Conservation (phyloP, 345 rosid species). For the Populus ilicifolia region DNA sequence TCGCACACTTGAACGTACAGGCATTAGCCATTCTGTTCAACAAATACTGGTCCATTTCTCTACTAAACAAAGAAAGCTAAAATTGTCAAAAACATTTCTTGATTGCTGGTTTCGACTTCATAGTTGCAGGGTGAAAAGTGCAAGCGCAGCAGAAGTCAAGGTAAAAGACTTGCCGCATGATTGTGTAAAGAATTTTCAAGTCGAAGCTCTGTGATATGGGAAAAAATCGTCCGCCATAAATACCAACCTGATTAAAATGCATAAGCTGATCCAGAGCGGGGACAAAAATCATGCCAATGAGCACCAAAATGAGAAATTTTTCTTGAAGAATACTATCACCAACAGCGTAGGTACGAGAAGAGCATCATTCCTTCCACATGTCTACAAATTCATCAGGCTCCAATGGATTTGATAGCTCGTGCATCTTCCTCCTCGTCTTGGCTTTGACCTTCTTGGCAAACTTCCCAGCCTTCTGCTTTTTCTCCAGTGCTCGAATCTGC, state of each 20-base stretch:
- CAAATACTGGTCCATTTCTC: background rate
- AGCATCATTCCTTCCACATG: slow-evolving; percentile 67
- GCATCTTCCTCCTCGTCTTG: slow-evolving; percentile 81
- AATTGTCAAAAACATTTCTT: background rate
- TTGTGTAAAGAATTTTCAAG: background rate
- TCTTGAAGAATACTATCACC: background rate
- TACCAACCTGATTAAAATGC: background rate
- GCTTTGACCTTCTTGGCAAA: slow-evolving; percentile 89
- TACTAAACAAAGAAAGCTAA: background rate
- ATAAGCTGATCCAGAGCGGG: background rate
- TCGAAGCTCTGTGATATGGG: background rate
- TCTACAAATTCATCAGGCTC: slow-evolving; percentile 90
- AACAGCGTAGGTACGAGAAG: background rate
- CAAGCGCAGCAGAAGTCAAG: background rate
- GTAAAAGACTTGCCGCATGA: background rate
- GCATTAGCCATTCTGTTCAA: background rate
- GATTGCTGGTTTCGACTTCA: background rate
- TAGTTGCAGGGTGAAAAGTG: background rate
- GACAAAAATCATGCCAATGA: background rate
- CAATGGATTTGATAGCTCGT: slow-evolving; percentile 73
- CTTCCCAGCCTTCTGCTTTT: slow-evolving; percentile 65
- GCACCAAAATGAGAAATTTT: background rate
- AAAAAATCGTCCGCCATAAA: background rate
- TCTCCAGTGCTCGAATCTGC: slow-evolving; percentile 85
- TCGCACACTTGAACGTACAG: background rate